These are phyloP conservation scores for Phoma sp. DNA, from an alignment of 2,329 filamentous ascomycete genomes.

Conservation along the genomic window DNA sequence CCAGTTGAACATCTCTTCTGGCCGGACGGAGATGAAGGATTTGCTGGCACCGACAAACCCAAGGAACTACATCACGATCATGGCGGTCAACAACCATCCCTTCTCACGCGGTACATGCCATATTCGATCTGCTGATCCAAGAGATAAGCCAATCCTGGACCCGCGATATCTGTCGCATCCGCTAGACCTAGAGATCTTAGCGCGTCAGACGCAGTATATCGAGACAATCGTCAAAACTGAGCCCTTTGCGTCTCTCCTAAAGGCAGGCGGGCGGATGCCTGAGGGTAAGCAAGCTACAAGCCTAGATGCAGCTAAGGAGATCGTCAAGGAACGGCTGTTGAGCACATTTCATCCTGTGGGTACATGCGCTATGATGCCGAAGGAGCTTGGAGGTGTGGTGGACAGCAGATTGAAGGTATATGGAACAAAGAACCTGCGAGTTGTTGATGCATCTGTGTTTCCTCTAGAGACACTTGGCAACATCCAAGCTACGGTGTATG, in stretches of 20 bases:
- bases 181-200: conserved; percentile 50
- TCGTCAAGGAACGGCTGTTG: conserved; percentile 3
- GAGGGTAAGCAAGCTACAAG: conserved; percentile 1
- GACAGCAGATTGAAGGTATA: conserved; percentile 11
- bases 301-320: conserved; percentile 4
- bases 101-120: conserved; percentile 53
- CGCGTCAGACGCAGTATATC: conserved; percentile 41
- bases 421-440: conserved; percentile 7
- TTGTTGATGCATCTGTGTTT: conserved; percentile 13
- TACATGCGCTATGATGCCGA: conserved; percentile 11
- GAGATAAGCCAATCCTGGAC: conserved; percentile 49
- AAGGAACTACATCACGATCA: conserved; percentile 37
- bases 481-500: conserved; percentile 25
- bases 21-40: conserved; percentile 14
- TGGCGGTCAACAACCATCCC: conserved; percentile 39
- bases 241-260: conserved; percentile 37
- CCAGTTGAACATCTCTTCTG: conserved; percentile 18
- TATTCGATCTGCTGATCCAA: conserved; percentile 45
- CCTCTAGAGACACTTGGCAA: conserved; percentile 8
- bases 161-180: conserved; percentile 53
- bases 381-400: conserved; percentile 12
- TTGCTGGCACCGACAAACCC: conserved; percentile 21
- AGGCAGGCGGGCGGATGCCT: conserved; percentile 13
- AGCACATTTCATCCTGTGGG: conserved; percentile 4
- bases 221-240: conserved; percentile 36